These are phyloP conservation scores for Yarrowia sp. DNA, from an alignment of 805 yeast genomes.

Conservation along the genomic window DNA sequence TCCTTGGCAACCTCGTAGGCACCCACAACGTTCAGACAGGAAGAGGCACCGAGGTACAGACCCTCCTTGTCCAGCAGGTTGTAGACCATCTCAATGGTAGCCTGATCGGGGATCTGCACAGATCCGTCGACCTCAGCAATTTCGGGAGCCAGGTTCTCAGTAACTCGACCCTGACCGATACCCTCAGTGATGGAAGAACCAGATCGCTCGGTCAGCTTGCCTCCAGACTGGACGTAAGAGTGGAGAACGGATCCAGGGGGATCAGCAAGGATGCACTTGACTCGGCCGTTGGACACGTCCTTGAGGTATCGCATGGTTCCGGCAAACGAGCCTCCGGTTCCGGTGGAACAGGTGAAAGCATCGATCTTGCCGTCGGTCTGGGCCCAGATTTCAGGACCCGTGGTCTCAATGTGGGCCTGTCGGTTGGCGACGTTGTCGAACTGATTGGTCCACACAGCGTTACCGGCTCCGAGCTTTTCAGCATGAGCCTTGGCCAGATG, in stretches of 20 bases:
- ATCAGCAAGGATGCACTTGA: constrained; percentile 78
- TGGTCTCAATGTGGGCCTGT: constrained; percentile 85
- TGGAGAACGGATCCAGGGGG: constrained; percentile 92
- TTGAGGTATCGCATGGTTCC: constrained; percentile 83
- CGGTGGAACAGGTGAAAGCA: constrained; percentile 89
- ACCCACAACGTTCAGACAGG: constrained; percentile 89
- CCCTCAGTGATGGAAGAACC: constrained; percentile 96
- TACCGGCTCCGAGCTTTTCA: constrained; percentile 59
- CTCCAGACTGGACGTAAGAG: constrained; percentile 75
- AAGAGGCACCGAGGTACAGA: constrained; percentile 86
- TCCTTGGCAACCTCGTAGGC: constrained; percentile 77
- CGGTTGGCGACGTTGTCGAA: constrained; percentile 89
- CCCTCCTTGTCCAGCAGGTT: constrained; percentile 89
- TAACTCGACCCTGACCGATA: constrained; percentile 93
- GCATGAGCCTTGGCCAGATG: constrained; percentile 89
- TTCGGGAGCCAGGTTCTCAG: constrained; percentile 79
- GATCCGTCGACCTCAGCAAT: constrained; percentile 81
- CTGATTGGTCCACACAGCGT: constrained; percentile 93
- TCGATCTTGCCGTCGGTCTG: constrained; percentile 80
- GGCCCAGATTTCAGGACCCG: constrained; percentile 93
- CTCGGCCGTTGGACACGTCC: constrained; percentile 65
- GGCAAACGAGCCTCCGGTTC: constrained; percentile 92
- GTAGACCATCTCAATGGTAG: constrained; percentile 83
- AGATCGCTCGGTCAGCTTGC: constrained; percentile 68
- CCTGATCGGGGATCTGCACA: constrained; percentile 75